Conservation (phyloP, 2,329 filamentous ascomycete species). For the Colletotrichum sp. region DNA sequence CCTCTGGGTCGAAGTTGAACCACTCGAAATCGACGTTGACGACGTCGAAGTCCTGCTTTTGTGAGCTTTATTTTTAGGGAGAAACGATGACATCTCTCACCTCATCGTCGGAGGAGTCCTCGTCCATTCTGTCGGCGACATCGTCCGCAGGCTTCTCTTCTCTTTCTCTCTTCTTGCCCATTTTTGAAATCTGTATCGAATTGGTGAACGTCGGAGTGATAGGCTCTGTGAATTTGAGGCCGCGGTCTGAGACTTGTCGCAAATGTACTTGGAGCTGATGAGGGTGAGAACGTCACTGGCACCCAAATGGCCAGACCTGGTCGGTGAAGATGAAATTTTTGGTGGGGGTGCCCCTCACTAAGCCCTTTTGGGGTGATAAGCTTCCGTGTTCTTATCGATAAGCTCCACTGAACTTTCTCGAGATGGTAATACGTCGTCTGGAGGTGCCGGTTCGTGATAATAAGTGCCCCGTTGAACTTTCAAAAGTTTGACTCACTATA, state of each 20-base stretch:
- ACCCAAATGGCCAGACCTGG: not conserved
- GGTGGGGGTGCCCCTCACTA: conserved; percentile 46
- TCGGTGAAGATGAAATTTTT: conserved; percentile 40
- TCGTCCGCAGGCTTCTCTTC: conserved; percentile 51
- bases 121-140: conserved; percentile 52
- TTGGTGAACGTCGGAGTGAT: not conserved
- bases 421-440: too few species aligned
- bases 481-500: too few species aligned
- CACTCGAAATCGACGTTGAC: conserved; percentile 98
- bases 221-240: not conserved
- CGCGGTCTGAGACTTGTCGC: not conserved
- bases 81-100: conserved; percentile 33
- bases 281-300: conserved; percentile 3
- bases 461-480: too few species aligned
- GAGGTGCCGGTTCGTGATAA: too few species aligned
- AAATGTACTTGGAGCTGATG: not conserved
- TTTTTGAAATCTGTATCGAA: conserved; percentile 22
- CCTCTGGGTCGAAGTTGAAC: conserved; percentile 89
- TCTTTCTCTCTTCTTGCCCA: conserved; percentile 58
- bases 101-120: conserved; percentile 60
- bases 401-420: too few species aligned
- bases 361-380: conserved; percentile 26
- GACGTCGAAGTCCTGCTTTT: conserved; percentile 79
- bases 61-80: conserved; percentile 13
- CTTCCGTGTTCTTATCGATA: conserved; percentile 8